Evolutionary conservation across 2,329 filamentous ascomycete species (phyloP), one percentile per base, ranked within the genome.

Genomic region (Paramyrothecium roridum): DNA sequence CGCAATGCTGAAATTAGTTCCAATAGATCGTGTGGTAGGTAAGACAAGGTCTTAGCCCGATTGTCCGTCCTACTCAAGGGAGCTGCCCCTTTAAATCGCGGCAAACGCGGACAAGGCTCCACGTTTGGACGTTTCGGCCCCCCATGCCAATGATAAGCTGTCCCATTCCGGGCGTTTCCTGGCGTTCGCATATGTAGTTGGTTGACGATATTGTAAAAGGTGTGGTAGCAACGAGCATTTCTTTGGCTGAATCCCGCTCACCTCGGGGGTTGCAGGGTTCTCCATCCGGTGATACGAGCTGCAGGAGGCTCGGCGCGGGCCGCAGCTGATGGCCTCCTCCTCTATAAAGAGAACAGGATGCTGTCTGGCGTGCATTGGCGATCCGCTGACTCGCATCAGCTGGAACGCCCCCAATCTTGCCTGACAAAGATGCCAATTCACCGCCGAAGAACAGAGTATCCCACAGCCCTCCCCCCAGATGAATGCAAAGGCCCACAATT

Each of bases 401-500:
- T n/a, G n/a, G n/a, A n/a, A n/a, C n/a, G n/a, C n/a, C n/a, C n/a
- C n/a, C n/a, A n/a, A 30, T 6, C 6, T 30, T 6, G 26, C 26
- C 26, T 4, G 4, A 10, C 26, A 10, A 30, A 30, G 26, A 30
- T 30, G 26, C 6, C 26, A 30, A 10, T 10, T 10, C 26, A 30
- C 4, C 26, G 26, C 26, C 26, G 6, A 10, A 4, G 26, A 30
- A 30, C 26, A 6, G 10, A 30, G 10, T 10, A 30, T 22, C 33
- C 50, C 37, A 50, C 48, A 37, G 34, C 55, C 48, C 51, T 63
- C 17, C 61, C 61, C 3, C 56, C 50, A 7, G 10, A 30, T 30
- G 26, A 30, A 4, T 63, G 60, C 30, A 23, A 55, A 2, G 61
- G 60, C 3, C 61, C 60, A n/a, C 59, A 61, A 17, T 56, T 63